Conservation (phyloP, 139 green algal species). For the Medakamo hakoo region DNA sequence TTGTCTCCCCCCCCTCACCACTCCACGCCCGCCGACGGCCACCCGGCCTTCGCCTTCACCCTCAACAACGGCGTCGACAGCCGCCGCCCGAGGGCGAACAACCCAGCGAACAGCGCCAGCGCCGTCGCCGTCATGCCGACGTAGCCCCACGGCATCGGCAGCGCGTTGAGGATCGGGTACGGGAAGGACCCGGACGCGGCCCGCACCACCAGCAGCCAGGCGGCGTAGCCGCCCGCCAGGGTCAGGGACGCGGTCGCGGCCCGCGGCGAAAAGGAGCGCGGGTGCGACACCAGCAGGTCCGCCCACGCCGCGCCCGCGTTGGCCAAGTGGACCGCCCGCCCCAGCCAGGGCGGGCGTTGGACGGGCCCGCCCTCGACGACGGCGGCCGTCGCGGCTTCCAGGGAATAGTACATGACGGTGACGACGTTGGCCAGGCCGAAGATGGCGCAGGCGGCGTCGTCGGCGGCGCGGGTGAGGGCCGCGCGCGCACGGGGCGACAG, state of each 20-base stretch:
- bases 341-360: constrained; percentile 37
- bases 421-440: constrained; percentile 53
- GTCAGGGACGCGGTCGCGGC: constrained; percentile 15
- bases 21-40: no score
- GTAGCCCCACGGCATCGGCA: constrained; percentile 24
- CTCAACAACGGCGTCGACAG: not conserved
- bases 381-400: constrained; percentile 31
- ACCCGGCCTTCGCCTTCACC: not conserved
- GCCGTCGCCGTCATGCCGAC: constrained; percentile 9
- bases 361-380: constrained; percentile 36
- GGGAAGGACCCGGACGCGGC: constrained; percentile 24
- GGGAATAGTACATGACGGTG: constrained; percentile 44
- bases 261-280: constrained; percentile 18
- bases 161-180: constrained; percentile 51
- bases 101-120: constrained; percentile 6
- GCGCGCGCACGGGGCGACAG: no score
- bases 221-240: constrained; percentile 16
- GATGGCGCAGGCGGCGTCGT: constrained; percentile 40
- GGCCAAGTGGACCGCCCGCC: constrained; percentile 31
- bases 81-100: constrained; percentile 21
- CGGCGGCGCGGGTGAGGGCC: constrained; percentile 4
- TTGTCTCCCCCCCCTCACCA: no score
- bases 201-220: constrained; percentile 20
- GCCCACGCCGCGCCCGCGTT: constrained; percentile 40
- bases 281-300: constrained; percentile 28